A percentile compares a stretch with the other conserved stretches of the same genome.
Evolutionary conservation across 176 grass and related monocot species (phyloP).

Genomic region (Carex pumila): DNA sequence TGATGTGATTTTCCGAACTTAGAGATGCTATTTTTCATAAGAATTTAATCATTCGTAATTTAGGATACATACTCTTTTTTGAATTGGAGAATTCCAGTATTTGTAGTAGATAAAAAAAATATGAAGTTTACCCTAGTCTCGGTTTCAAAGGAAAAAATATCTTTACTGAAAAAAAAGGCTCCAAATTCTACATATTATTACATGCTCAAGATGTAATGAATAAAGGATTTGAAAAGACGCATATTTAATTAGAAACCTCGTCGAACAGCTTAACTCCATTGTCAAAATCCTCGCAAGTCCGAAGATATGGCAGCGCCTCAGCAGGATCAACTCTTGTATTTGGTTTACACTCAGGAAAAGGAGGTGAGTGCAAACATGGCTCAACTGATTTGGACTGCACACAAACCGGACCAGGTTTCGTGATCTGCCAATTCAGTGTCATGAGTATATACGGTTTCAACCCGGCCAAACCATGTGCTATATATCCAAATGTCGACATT

Average conservation of each 20-base stretch:
- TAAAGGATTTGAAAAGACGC: not conserved
- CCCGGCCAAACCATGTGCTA: slow-evolving; percentile 52
- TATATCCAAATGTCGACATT: slow-evolving; percentile 77
- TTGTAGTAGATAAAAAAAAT: no score
- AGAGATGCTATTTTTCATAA: no score
- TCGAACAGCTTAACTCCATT: slow-evolving; percentile 50
- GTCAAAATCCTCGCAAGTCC: slow-evolving; percentile 46
- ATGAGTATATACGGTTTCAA: slow-evolving; percentile 33
- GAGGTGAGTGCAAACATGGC: slow-evolving; percentile 73
- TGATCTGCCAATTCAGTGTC: not conserved
- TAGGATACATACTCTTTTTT: no score
- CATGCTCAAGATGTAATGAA: not conserved
- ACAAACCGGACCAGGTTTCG: slow-evolving; percentile 33
- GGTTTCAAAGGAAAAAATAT: no score
- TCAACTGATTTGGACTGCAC: slow-evolving; percentile 43
- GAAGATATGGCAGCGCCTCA: slow-evolving; percentile 31
- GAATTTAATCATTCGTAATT: no score
- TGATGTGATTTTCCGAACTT: no score
- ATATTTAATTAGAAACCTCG: slow-evolving; percentile 9
- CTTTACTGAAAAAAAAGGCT: no score
- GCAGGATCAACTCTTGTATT: slow-evolving; percentile 23
- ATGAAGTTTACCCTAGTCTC: no score
- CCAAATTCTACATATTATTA: no score
- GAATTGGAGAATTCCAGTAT: no score
- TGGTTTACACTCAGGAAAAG: slow-evolving; percentile 42